A percentile compares a stretch with the other conserved stretches of the same genome.
These are phyloP conservation scores for Penicillium waksmanii DNA, from an alignment of 495 filamentous ascomycete genomes.

Conservation along the genomic window DNA sequence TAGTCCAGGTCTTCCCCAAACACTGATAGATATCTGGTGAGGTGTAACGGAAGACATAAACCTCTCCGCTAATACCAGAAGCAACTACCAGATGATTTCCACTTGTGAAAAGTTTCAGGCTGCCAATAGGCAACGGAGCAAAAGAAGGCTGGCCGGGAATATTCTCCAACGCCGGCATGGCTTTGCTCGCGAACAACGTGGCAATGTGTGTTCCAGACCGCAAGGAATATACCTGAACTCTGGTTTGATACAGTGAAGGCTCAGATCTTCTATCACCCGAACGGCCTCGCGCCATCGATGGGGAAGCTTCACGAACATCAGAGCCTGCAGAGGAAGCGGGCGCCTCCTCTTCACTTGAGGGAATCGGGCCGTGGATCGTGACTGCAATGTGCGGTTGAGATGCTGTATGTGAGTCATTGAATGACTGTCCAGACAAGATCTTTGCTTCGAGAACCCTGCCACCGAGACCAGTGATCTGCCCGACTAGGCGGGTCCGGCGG, in stretches of 20 bases:
- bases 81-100: constrained; percentile 69
- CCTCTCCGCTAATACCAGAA: constrained; percentile 82
- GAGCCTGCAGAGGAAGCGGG: constrained; percentile 41
- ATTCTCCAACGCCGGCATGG: constrained; percentile 47
- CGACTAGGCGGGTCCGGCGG: constrained; percentile 64
- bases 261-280: constrained; percentile 35
- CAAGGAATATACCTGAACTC: constrained; percentile 83
- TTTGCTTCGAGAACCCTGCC: constrained; percentile 84
- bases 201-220: constrained; percentile 66
- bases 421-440: constrained; percentile 63
- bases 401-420: constrained; percentile 42
- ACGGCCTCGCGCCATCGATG: constrained; percentile 30
- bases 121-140: constrained; percentile 68
- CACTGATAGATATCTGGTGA: constrained; percentile 65
- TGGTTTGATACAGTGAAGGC: constrained; percentile 72
- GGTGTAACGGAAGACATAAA: constrained; percentile 68
- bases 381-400: constrained; percentile 71
- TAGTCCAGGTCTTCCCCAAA: constrained; percentile 86
- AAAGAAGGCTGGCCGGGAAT: constrained; percentile 43
- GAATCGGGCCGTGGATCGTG: constrained; percentile 72
- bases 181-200: constrained; percentile 66
- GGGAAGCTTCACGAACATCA: constrained; percentile 41
- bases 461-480: constrained; percentile 71
- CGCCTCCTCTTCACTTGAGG: constrained; percentile 43
- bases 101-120: constrained; percentile 69